Base-by-base conservation (phyloP, 129 eudicot genomes). In the Solidago caesia region DNA sequence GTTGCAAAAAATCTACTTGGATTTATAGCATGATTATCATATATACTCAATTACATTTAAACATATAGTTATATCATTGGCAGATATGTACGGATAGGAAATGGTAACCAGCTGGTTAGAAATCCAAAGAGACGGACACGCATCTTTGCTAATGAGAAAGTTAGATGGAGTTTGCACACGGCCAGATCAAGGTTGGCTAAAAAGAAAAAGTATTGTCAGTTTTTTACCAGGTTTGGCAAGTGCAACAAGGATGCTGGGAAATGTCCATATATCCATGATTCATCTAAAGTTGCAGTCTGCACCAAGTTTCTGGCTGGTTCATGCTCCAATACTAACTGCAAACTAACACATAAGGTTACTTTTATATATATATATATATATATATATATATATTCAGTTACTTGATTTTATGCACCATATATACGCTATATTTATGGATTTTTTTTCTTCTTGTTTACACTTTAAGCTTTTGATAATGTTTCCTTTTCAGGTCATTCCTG, bases 101-200 rank as follows among this genome's bases (percentile, higher is more conserved):
- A 88, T 74, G 98, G 98, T 67, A 90, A 93, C 79, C 89, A 90
- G 75, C 85, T 94, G 77, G 88, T 94, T 55, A 86, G 97, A 76
- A 91, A 94, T 81, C 98, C 98, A 70, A 94, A 90, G 84, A 85
- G 84, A 79, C 87, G 97, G 67, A 82, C 88, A 27, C 96, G 97
- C 45, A 75, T 82, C 10, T 85, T 94, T 68, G 98, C 98, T 48
- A 90, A 84, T 73, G 98, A 94, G 81, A 94, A 88, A 78, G 93
- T 94, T 60, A 81, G 97, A 56, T 94, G 98, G 98, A 94, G 98
- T 83, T 88, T 94, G 89, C 97, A 92, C 76, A 94, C 93, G 63
- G 98, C 93, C 75, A 86, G 98, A 77, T 67, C 89, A 74, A 85
- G 97, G 55, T 84, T 85, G 87, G 96, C 93, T 43, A 90, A 83